These are phyloP conservation scores for Monosporascus sp. DNA, from an alignment of 2,329 filamentous ascomycete species.

Conservation along the genomic window DNA sequence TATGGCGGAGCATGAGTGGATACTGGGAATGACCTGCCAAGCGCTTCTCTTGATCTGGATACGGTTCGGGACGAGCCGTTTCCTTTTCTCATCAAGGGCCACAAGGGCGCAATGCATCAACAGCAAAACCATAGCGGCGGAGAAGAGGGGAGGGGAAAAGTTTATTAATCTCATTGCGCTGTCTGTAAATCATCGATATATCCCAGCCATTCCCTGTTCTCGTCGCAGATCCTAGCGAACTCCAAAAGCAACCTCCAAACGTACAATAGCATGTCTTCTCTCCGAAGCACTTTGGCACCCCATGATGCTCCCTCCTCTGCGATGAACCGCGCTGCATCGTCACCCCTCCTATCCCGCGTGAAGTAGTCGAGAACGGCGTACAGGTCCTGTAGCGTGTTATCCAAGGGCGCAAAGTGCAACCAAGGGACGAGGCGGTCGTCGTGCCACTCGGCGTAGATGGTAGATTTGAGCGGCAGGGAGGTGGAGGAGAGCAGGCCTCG, in stretches of 20 bases:
- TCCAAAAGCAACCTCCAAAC: constrained; percentile 44
- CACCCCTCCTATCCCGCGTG: constrained; percentile 34
- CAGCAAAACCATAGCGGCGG: too few relatives aligned
- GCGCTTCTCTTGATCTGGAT: too few relatives aligned
- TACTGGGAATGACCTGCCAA: too few relatives aligned
- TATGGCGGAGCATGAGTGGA: too few relatives aligned
- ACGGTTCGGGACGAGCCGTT: too few relatives aligned
- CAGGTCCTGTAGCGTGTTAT: constrained; percentile 52
- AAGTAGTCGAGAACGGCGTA: constrained; percentile 55
- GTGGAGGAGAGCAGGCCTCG: constrained; percentile 49
- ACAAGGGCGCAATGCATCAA: too few relatives aligned
- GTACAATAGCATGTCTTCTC: constrained; percentile 53
- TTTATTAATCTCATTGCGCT: constrained; percentile 1
- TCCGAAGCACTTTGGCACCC: constrained; percentile 46
- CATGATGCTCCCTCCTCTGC: constrained; percentile 45
- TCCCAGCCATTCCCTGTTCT: constrained; percentile 22
- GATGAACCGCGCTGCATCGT: constrained; percentile 42
- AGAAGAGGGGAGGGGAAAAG: too few relatives aligned
- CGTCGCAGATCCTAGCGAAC: constrained; percentile 33
- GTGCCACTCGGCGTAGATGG: constrained; percentile 61
- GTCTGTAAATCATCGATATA: constrained; percentile 22
- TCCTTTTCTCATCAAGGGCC: too few relatives aligned
- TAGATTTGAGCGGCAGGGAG: constrained; percentile 54
- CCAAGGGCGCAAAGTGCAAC: constrained; percentile 58
- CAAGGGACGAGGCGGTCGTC: constrained; percentile 54